These are phyloP conservation scores for Camptophora hylomeconis DNA, from an alignment of 2,329 filamentous ascomycete species.

Conservation along the genomic window DNA sequence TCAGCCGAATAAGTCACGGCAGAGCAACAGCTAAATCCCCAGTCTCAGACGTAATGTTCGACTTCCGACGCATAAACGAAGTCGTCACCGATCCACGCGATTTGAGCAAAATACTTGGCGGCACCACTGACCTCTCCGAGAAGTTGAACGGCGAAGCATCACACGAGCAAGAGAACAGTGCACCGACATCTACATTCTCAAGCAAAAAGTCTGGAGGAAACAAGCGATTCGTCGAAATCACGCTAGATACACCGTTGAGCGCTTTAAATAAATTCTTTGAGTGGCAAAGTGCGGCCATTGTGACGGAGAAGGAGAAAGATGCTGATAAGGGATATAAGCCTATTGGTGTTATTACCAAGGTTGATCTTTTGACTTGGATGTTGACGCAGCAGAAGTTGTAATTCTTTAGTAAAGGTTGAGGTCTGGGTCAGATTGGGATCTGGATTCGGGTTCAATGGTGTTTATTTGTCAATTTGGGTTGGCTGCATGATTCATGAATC, in stretches of 20 bases:
- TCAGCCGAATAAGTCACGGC: slow-evolving; percentile 77
- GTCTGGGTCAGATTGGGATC: too few species aligned
- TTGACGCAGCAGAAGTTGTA: slow-evolving; percentile 4
- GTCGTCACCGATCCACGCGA: slow-evolving; percentile 77
- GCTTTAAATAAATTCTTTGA: slow-evolving; percentile 71
- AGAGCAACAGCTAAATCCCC: slow-evolving; percentile 61
- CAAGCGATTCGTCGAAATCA: slow-evolving; percentile 81
- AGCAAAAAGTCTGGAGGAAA: slow-evolving; percentile 26
- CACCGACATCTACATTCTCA: too few species aligned
- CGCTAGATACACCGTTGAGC: slow-evolving; percentile 70
- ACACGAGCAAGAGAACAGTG: slow-evolving; percentile 8
- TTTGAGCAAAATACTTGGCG: slow-evolving; percentile 26
- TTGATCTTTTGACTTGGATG: slow-evolving; percentile 87
- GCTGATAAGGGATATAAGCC: slow-evolving; percentile 53
- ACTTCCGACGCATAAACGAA: slow-evolving; percentile 78
- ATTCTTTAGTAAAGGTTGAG: too few species aligned
- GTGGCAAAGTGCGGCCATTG: slow-evolving; percentile 93
- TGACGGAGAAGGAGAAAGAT: slow-evolving; percentile 55
- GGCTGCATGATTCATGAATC: too few species aligned
- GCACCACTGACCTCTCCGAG: not conserved
- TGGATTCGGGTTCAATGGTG: too few species aligned
- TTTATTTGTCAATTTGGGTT: too few species aligned
- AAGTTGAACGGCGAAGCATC: slow-evolving; percentile 6
- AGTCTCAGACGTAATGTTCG: slow-evolving; percentile 89
- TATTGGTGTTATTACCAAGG: slow-evolving; percentile 79